Percentiles rank a stretch among this genome's conserved stretches.
phyloP scores from a whole-genome alignment of 2,329 filamentous ascomycete species.

The Epichloe coenophiala region DNA sequence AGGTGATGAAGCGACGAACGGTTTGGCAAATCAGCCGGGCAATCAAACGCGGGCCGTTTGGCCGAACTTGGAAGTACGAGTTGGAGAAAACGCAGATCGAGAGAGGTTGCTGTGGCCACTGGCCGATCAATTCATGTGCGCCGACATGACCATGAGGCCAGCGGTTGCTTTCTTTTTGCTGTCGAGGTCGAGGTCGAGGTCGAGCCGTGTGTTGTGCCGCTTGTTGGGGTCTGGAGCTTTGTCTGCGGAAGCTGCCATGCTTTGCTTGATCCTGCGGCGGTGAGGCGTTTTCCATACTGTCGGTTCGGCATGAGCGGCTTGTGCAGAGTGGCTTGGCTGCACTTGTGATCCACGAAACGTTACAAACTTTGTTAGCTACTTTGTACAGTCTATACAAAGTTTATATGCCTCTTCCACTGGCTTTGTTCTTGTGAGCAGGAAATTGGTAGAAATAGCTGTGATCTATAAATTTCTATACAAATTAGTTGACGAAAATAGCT shows the following conservation, averaged over 20 bases:
- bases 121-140: too few species aligned
- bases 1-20: neutral
- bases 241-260: neutral
- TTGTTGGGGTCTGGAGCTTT: neutral
- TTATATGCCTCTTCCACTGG: too few species aligned
- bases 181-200: neutral
- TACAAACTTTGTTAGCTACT: too few species aligned
- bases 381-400: too few species aligned
- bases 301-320: neutral
- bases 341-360: neutral
- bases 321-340: neutral
- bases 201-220: neutral
- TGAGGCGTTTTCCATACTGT: neutral
- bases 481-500: too few species aligned
- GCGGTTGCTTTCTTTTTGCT: neutral
- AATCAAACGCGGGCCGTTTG: neutral
- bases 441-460: too few species aligned
- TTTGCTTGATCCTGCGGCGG: neutral
- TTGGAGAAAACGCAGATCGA: neutral
- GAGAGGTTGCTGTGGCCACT: neutral
- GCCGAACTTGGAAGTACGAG: neutral
- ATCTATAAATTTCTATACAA: too few species aligned
- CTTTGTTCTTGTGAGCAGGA: too few species aligned
- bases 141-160: neutral
- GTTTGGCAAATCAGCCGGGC: neutral